Percentiles rank a stretch among this genome's conserved stretches.
Conservation (phyloP, 495 filamentous ascomycete genomes). For the Lichina pygmaea region DNA sequence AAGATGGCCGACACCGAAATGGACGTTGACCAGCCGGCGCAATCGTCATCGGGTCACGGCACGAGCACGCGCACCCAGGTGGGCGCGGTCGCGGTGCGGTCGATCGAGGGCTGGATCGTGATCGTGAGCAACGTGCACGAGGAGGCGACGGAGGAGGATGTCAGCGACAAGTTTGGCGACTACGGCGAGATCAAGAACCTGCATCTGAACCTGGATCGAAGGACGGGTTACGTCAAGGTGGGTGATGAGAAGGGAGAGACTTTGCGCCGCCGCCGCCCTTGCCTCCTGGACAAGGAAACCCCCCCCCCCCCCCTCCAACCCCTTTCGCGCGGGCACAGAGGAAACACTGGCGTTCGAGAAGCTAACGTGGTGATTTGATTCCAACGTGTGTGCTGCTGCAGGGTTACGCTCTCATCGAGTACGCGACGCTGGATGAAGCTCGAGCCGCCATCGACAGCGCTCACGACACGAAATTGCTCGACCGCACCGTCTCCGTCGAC, state of each 20-base stretch:
- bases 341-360: not conserved
- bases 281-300: not conserved
- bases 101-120: conserved; percentile 97
- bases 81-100: conserved; percentile 66
- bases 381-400: conserved; percentile 11
- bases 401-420: conserved; percentile 90
- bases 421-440: conserved; percentile 65
- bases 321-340: not conserved
- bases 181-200: conserved; percentile 96
- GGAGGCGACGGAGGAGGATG: conserved; percentile 85
- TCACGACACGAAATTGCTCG: conserved; percentile 58
- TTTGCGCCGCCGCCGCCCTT: not conserved
- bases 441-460: conserved; percentile 64
- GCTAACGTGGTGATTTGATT: conserved; percentile 1
- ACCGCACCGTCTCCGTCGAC: conserved; percentile 78
- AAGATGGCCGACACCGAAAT: conserved; percentile 4
- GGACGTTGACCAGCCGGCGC: conserved; percentile 2
- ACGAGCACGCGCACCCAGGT: conserved; percentile 1
- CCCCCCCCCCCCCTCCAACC: not conserved
- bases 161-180: conserved; percentile 85
- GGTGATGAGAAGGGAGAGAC: conserved; percentile 4
- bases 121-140: conserved; percentile 94
- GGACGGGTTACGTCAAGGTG: conserved; percentile 97
- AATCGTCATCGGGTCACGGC: not conserved
- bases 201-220: conserved; percentile 77